Evolutionary conservation across 768 basidiomycete genomes (phyloP), one percentile per base, ranked within the genome.

Genomic region (Amanita thiersii): DNA sequence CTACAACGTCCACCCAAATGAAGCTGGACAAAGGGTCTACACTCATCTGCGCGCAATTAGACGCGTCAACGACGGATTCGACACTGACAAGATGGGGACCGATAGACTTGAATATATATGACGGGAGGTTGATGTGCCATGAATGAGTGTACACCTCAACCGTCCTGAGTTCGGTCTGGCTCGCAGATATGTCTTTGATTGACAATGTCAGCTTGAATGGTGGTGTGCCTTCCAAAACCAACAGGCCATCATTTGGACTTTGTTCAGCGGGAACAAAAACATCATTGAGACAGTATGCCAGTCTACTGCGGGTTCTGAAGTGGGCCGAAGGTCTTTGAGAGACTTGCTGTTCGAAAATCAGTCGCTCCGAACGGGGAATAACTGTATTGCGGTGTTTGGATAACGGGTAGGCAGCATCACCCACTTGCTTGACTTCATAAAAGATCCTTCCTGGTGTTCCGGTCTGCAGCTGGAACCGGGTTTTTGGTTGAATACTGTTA

Each of bases 1-100:
- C 96, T 2, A 91, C 88, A n/a, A 98, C 91, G 50, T 97, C 90
- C 9, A 92, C 75, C 82, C 83, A 86, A 28, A 87, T 71, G 12
- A 77, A 76, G 40, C 75, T 70, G 23, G 62, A 62, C 25, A 74
- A 57, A 2, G 78, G 77, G 46, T 86, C 77, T 10, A 83, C 66
- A 25, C 73, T 65, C 10, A 78, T 74, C 43, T 89, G 82, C 38
- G 80, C 81, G 60, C 96, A 98, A 23, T 72, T 77, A 3, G 84
- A 87, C 11, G 83, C 73, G 61, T 99, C 96, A 9, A 68, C 64
- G 8, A 98, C 70, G 0, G 77, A 77, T 33, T 87, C 81, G 46
- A 99, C 81, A 23, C 70, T 73, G 32, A 98, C 65, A 34, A 81
- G 69, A 56, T 97, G 85, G 3, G 85, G 77, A 1, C 92, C 89